Evolutionary conservation across 1,139 yeast genomes (phyloP).

Genomic region (Zhuliangozyma parablackwelliae): DNA sequence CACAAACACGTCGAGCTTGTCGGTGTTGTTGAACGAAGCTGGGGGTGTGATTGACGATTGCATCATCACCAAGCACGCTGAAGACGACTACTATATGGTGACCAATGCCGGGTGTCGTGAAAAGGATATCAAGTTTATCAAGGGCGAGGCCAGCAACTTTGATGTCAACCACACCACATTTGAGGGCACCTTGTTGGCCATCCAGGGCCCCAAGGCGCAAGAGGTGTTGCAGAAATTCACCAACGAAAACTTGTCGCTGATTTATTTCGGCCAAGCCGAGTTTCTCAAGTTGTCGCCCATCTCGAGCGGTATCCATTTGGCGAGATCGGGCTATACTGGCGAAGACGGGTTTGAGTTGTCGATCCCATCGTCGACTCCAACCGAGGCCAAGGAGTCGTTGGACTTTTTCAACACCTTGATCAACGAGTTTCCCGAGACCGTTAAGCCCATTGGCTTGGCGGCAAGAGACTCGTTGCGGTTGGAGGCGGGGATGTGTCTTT

Average conservation of each 20-base stretch:
- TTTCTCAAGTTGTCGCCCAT: slow-evolving; percentile 48
- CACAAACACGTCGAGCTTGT: slow-evolving; percentile 63
- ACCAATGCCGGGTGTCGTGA: slow-evolving; percentile 95
- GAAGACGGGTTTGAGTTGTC: slow-evolving; percentile 97
- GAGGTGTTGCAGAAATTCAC: slow-evolving; percentile 63
- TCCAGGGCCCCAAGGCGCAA: slow-evolving; percentile 87
- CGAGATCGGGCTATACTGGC: slow-evolving; percentile 96
- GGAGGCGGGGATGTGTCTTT: slow-evolving; percentile 98
- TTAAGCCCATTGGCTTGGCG: slow-evolving; percentile 88
- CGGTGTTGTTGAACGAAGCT: slow-evolving; percentile 67
- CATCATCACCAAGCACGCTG: slow-evolving; percentile 78
- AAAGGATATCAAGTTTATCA: slow-evolving; percentile 66
- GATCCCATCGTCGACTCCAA: slow-evolving; percentile 52
- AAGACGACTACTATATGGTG: slow-evolving; percentile 81
- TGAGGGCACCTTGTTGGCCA: slow-evolving; percentile 76
- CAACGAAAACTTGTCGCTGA: slow-evolving; percentile 48
- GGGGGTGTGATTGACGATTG: slow-evolving; percentile 94
- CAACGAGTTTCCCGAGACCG: slow-evolving; percentile 49
- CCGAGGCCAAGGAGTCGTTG: slow-evolving; percentile 42
- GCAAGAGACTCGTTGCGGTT: slow-evolving; percentile 93
- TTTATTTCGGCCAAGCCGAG: slow-evolving; percentile 74
- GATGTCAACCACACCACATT: slow-evolving; percentile 57
- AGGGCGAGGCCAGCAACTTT: slow-evolving; percentile 43
- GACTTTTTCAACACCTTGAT: slow-evolving; percentile 63
- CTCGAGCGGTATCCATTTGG: slow-evolving; percentile 54